A percentile compares a stretch with the other conserved stretches of the same genome.
Conservation (phyloP, 23 red algal genomes). For the Gracilaria caudata region DNA sequence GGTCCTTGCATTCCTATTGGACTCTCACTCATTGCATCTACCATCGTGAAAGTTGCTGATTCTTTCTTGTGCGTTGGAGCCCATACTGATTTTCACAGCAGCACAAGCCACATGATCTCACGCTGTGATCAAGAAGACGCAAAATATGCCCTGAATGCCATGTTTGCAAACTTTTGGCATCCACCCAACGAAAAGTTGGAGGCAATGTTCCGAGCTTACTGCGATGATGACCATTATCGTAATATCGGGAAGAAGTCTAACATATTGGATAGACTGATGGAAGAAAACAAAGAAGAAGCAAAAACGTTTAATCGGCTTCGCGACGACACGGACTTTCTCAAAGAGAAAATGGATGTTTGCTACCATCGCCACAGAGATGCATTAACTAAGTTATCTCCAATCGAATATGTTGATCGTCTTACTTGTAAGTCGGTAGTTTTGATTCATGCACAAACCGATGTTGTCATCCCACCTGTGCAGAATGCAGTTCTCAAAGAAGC, state of each 20-base stretch:
- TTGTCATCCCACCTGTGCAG: slow-evolving; percentile 41
- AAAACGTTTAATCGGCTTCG: slow-evolving; percentile 46
- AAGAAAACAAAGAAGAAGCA: slow-evolving; percentile 43
- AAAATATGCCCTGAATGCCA: slow-evolving; percentile 44
- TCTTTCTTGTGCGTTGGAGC: slow-evolving; percentile 50
- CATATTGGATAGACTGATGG: slow-evolving; percentile 24
- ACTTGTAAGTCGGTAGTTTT: slow-evolving; percentile 34
- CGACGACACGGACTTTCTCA: slow-evolving; percentile 35
- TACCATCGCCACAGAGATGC: not conserved
- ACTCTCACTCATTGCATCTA: slow-evolving; percentile 45
- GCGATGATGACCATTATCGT: slow-evolving; percentile 58
- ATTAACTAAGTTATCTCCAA: slow-evolving; percentile 35
- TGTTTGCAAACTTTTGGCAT: slow-evolving; percentile 39
- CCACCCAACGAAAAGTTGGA: slow-evolving; percentile 10
- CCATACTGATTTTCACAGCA: slow-evolving; percentile 33
- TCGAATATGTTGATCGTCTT: slow-evolving; percentile 50
- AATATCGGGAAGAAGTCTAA: slow-evolving; percentile 42
- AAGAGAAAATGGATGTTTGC: slow-evolving; percentile 18
- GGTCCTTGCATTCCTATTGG: slow-evolving; percentile 53
- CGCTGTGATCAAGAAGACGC: slow-evolving; percentile 26
- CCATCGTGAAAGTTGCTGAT: not conserved
- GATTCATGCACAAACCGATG: slow-evolving; percentile 57
- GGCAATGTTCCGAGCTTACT: slow-evolving; percentile 41
- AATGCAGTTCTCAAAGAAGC: slow-evolving; percentile 35
- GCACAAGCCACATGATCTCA: slow-evolving; percentile 1